Conservation (phyloP, 2,329 filamentous ascomycete species). For the Atkinsonella hypoxylon region DNA sequence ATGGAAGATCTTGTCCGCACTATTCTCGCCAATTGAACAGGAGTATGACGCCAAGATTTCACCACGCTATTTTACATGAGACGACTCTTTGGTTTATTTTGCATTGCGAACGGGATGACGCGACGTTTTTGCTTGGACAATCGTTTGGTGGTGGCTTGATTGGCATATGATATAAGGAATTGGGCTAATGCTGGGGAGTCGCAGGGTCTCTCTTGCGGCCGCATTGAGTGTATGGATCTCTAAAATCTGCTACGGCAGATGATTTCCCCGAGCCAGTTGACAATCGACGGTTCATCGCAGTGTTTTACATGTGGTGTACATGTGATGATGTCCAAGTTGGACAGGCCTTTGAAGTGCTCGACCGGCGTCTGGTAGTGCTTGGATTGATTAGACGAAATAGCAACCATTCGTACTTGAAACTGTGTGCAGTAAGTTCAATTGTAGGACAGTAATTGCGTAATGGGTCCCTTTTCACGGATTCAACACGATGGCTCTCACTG, state of each 20-base stretch:
- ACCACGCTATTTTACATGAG: not conserved
- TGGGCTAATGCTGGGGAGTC: not conserved
- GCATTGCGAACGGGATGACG: constrained; percentile 6
- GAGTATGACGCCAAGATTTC: not conserved
- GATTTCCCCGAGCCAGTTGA: not conserved
- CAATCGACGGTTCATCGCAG: not conserved
- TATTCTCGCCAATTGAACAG: constrained; percentile 65
- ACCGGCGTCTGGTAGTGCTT: no score
- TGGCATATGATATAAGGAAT: not conserved
- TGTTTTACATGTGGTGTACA: not conserved
- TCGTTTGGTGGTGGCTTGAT: constrained; percentile 1
- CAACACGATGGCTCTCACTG: no score
- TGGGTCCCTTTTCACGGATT: no score
- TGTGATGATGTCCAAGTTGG: no score
- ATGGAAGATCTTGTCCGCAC: constrained; percentile 68
- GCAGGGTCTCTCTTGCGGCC: not conserved
- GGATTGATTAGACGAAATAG: no score
- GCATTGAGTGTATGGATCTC: constrained; percentile 4
- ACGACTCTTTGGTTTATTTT: constrained; percentile 9
- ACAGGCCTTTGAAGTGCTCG: no score
- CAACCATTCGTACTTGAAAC: no score
- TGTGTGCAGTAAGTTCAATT: no score
- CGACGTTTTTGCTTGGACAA: constrained; percentile 11
- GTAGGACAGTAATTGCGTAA: no score
- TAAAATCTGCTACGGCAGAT: not conserved